A percentile compares a stretch with the other conserved stretches of the same genome.
Evolutionary conservation across 305 asterid species (phyloP).

Genomic region (Fraxinus ornus): DNA sequence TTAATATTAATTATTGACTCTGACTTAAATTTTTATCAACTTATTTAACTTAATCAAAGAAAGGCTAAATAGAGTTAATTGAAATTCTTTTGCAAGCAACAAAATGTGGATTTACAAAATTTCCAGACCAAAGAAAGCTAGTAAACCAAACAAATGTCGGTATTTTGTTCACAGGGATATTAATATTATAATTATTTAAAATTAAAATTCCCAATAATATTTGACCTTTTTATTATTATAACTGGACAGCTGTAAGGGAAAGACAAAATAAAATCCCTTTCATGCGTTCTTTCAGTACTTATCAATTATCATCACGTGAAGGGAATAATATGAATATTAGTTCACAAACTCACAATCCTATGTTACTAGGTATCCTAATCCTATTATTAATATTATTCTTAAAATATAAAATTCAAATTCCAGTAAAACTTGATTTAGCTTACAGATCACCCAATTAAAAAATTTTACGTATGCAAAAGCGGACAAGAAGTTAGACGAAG

Average conservation of each 20-base stretch:
- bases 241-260: background rate
- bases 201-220: background rate
- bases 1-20: too few species aligned
- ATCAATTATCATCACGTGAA: constrained; percentile 32
- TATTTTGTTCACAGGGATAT: too few species aligned
- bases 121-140: too few species aligned
- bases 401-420: background rate
- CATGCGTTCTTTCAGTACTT: constrained; percentile 12
- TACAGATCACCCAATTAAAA: background rate
- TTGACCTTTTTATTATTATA: background rate
- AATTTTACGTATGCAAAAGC: background rate
- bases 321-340: constrained; percentile 15
- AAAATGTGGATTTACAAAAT: too few species aligned
- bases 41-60: too few species aligned
- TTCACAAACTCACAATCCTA: background rate
- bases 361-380: background rate
- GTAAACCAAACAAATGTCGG: too few species aligned
- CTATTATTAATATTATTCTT: background rate
- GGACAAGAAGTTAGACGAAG: constrained; percentile 8
- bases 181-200: too few species aligned
- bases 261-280: constrained; percentile 12
- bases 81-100: too few species aligned
- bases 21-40: too few species aligned
- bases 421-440: background rate
- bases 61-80: too few species aligned